Base-by-base conservation (phyloP, 768 basidiomycete genomes). In the Tricholoma terreum region DNA sequence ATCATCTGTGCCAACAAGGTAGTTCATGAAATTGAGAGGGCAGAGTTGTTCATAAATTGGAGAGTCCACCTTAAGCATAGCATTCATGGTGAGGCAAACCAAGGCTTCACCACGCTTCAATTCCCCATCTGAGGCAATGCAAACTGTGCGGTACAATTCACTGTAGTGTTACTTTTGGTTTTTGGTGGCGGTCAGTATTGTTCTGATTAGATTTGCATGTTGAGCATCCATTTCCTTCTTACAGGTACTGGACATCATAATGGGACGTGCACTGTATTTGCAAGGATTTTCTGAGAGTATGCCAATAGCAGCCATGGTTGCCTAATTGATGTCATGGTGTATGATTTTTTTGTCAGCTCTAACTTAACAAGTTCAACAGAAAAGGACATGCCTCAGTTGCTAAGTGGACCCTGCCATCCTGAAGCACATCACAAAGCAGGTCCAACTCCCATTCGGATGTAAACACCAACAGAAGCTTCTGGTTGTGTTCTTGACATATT, bases 1-100 rank as follows among this genome's bases (percentile, higher is more conserved):
- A 45, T 73, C 70, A 50, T 74, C 63, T 9, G 63, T 55, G 6
- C 72, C 72, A 35, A 70, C 64, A 14, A 54, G 58, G 2, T 68
- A 53, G 51, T 76, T 68, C 59, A 76, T 58, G 36, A 72, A 55
- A 0, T 0, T 14, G 34, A 69, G 58, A 1, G 45, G 42, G 22
- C 12, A 2, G 11, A 69, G 60, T n/a, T 60, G 36, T 3, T 40
- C 54, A 54, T 60, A 67, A 11, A 69, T 62, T 2, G 54, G 54
- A 15, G 67, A 67, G n/a, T 55, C 21, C 2, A 34, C 35, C 12
- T 12, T 14, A 27, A 59, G 54, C 8, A 22, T 11, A 6, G 1
- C 17, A 15, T 62, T 59, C 49, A 57, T 50, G 27, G 61, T 62
- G 10, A 59, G 56, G 12, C 35, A 27, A 7, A 52, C 50, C 0